Base-by-base conservation (phyloP, 148 eudicot species). In the Nyssa sinensis region DNA sequence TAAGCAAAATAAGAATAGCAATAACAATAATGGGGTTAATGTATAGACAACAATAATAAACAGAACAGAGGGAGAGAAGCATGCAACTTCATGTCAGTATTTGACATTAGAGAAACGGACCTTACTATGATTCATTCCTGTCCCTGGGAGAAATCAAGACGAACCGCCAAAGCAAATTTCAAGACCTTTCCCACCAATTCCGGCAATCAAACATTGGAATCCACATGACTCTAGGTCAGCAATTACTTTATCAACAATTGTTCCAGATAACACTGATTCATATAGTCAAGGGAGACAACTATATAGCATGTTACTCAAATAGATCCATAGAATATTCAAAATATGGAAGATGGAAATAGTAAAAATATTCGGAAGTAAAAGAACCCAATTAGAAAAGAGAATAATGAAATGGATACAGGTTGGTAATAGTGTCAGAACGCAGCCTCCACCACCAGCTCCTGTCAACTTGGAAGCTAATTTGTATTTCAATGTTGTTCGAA, bases 401-500 rank as follows among this genome's bases (percentile, higher is more conserved):
- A 47, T 34, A 39, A 28, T 30, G 39, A 76, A 73, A 76, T 74
- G 98, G 98, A 94, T 94, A 94, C 98, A 74, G 41, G 88, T 84
- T 66, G 97, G 98, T 78, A 92, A 65, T 32, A 94, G 83, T 25
- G 98, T 94, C 64, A 94, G 71, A 75, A 94, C 98, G 67, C 98
- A 94, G 75, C 98, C 98, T 53, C 98, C 98, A 14, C 98, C 98
- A 76, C 98, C 98, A 75, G 98, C 98, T 80, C 98, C 97, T 11
- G 98, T 94, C 67, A 94, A 84, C 78, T 94, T 94, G 74, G 98
- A 80, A 60, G 88, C 60, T 59, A 94, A 81, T 77, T 92, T 89
- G 85, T 92, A 94, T 72, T 94, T 94, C 63, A 88, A 63, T 9
- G 98, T 90, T 35, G 93, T 89, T 66, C 84, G 86, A 53, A 90